A percentile compares a stretch with the other conserved stretches of the same genome.
phyloP scores from a whole-genome alignment of 2,329 filamentous ascomycete species.

The Arthrobotrys conoides region DNA sequence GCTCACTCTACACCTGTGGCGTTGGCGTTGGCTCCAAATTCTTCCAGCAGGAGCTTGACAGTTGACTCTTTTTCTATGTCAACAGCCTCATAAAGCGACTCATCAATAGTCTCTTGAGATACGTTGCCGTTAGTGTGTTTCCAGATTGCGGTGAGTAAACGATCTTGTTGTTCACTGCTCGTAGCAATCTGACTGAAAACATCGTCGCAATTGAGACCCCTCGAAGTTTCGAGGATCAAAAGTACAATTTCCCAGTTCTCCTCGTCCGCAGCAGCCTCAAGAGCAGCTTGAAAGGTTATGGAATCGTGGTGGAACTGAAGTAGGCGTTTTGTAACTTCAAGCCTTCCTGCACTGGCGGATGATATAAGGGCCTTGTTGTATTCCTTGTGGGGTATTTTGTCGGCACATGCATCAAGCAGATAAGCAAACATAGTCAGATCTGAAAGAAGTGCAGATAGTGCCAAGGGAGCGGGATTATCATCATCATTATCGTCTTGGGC shows the following conservation, averaged over 20 bases:
- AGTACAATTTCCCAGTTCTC: slow-evolving; percentile 67
- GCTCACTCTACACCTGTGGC: slow-evolving; percentile 67
- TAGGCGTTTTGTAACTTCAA: slow-evolving; percentile 67
- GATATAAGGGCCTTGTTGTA: slow-evolving; percentile 67
- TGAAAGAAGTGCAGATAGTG: slow-evolving; percentile 67
- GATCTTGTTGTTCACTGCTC: slow-evolving; percentile 66
- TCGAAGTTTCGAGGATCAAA: slow-evolving; percentile 66
- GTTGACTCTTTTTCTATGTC: slow-evolving; percentile 67
- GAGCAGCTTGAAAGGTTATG: slow-evolving; percentile 66
- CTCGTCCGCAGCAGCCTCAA: slow-evolving; percentile 65
- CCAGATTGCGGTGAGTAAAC: slow-evolving; percentile 67
- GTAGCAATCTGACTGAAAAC: slow-evolving; percentile 66
- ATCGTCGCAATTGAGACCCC: slow-evolving; percentile 66
- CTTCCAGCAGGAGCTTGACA: slow-evolving; percentile 66
- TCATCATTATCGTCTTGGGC: slow-evolving; percentile 64
- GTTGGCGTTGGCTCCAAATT: slow-evolving; percentile 67
- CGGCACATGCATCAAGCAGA: slow-evolving; percentile 67
- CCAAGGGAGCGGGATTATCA: slow-evolving; percentile 65
- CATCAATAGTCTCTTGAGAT: slow-evolving; percentile 65
- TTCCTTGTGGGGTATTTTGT: slow-evolving; percentile 67
- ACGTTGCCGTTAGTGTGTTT: slow-evolving; percentile 66
- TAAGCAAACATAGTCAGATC: slow-evolving; percentile 68
- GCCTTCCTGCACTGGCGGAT: slow-evolving; percentile 67
- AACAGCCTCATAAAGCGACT: slow-evolving; percentile 67
- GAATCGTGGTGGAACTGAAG: slow-evolving; percentile 66